Evolutionary conservation across 495 filamentous ascomycete species (phyloP).

Genomic region (Aspergillus funiculosus): DNA sequence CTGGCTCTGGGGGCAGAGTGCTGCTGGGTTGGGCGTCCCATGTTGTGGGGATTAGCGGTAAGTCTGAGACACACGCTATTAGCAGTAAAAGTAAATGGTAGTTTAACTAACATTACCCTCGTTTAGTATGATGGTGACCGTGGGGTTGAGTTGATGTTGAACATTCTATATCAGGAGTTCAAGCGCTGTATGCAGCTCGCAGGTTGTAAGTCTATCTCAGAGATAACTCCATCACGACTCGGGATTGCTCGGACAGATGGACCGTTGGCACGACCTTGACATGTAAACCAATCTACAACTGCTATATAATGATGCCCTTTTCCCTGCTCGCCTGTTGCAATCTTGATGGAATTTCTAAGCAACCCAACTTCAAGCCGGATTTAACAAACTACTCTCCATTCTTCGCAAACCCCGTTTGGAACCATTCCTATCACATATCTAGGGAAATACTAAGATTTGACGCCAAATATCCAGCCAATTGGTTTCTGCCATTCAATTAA

Average conservation of each 20-base stretch:
- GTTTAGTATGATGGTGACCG: conserved; percentile 36
- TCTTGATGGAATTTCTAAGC: neutral
- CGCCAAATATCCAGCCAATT: no score
- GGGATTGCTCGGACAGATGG: no score
- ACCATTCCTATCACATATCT: neutral
- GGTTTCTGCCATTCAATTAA: no score
- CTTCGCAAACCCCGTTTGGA: neutral
- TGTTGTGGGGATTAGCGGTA: conserved; percentile 63
- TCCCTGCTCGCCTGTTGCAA: no score
- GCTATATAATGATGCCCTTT: no score
- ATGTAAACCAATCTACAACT: no score
- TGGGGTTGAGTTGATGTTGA: conserved; percentile 34
- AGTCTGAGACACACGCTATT: conserved; percentile 10
- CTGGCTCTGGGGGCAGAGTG: conserved; percentile 80
- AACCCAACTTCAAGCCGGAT: neutral
- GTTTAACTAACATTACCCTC: no score
- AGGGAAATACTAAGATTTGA: no score
- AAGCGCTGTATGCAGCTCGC: conserved; percentile 35
- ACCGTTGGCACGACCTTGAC: no score
- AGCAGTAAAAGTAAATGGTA: no score
- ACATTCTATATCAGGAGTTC: conserved; percentile 35
- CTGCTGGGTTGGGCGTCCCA: conserved; percentile 73
- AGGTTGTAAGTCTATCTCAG: no score
- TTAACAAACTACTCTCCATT: conserved; percentile 1
- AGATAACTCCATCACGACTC: no score